These are phyloP conservation scores for Lindgomyces ingoldianus DNA, from an alignment of 495 filamentous ascomycete genomes.

Conservation along the genomic window DNA sequence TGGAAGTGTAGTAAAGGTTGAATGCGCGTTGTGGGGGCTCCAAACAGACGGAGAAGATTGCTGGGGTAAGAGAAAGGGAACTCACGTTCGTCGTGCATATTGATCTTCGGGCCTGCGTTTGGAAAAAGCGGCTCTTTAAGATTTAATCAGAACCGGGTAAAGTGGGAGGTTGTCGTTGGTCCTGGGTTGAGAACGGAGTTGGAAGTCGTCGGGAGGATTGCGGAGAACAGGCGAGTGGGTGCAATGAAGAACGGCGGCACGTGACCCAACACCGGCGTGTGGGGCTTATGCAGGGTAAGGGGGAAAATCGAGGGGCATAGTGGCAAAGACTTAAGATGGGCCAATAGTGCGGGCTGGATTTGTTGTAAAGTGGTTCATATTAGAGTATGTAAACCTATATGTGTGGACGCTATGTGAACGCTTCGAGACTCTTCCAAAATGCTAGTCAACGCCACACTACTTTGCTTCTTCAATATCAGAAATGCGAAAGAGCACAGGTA, in stretches of 20 bases:
- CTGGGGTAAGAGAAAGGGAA: slow-evolving; percentile 5
- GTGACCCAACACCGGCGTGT: background rate
- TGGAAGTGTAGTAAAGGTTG: background rate
- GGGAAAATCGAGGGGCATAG: background rate
- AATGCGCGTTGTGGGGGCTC: slow-evolving; percentile 5
- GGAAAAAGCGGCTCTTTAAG: slow-evolving; percentile 16
- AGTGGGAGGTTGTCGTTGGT: background rate
- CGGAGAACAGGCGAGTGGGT: background rate
- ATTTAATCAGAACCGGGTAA: background rate
- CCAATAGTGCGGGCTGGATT: background rate
- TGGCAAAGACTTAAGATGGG: background rate
- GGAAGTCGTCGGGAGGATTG: background rate
- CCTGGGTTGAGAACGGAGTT: background rate
- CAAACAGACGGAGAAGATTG: background rate
- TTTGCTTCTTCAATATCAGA: background rate
- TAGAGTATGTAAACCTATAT: background rate
- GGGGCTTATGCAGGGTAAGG: background rate
- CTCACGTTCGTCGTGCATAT: slow-evolving; percentile 41
- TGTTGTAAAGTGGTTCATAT: slow-evolving; percentile 1
- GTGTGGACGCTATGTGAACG: background rate
- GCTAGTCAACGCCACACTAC: background rate
- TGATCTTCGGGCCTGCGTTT: background rate
- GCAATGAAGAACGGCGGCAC: background rate
- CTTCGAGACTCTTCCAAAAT: background rate
- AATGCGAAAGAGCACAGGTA: background rate